Percentiles rank a stretch among this genome's conserved stretches.
These are phyloP conservation scores for Cenococcum geophilum DNA, from an alignment of 495 filamentous ascomycete species.

Conservation along the genomic window DNA sequence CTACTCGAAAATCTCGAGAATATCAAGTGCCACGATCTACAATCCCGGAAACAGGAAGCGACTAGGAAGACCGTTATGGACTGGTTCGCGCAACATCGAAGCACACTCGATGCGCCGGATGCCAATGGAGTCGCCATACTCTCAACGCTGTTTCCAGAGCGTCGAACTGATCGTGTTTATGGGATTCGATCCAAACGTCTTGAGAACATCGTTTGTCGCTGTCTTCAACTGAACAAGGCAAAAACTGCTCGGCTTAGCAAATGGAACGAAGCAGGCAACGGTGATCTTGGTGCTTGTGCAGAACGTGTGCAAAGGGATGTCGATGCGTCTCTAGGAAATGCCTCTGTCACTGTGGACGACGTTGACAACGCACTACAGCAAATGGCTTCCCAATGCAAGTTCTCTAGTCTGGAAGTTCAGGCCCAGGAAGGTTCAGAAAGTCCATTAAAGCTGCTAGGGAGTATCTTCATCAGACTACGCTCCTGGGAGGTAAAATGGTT, in stretches of 20 bases:
- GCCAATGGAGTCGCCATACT: conserved; percentile 15
- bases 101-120: conserved; percentile 3
- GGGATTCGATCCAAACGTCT: conserved; percentile 5
- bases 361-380: conserved; percentile 14
- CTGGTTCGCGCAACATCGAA: conserved; percentile 20
- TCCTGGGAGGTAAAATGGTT: conserved; percentile 84
- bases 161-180: conserved; percentile 23
- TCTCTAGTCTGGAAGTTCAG: conserved; percentile 21
- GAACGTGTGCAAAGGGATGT: conserved; percentile 9
- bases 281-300: conserved; percentile 16
- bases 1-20: conserved; percentile 22
- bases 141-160: conserved; percentile 20
- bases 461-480: conserved; percentile 37
- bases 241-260: conserved; percentile 12
- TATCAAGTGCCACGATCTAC: conserved; percentile 4
- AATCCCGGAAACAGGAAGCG: not conserved
- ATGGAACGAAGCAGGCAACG: conserved; percentile 7
- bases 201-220: conserved; percentile 12
- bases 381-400: conserved; percentile 20
- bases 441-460: conserved; percentile 9
- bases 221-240: conserved; percentile 18
- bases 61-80: conserved; percentile 3
- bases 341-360: conserved; percentile 6
- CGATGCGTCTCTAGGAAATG: conserved; percentile 22
- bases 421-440: not conserved